A percentile compares a stretch with the other conserved stretches of the same genome.
Conservation (phyloP, 2,329 filamentous ascomycete species). For the Penicillium sp. region DNA sequence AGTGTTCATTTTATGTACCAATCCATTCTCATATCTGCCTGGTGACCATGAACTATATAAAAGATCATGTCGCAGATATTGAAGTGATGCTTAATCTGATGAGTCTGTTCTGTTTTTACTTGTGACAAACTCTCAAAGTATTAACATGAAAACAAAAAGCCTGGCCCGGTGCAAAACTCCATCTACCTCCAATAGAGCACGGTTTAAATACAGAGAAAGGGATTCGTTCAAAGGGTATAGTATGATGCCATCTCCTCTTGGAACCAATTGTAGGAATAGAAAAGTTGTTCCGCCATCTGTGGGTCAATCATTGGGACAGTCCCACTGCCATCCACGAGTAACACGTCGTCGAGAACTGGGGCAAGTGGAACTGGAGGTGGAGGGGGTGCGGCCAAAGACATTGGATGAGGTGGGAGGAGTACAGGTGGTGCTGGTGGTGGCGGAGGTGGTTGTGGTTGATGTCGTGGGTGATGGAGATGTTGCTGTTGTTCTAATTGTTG, state of each 20-base stretch:
- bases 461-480: slow-evolving; percentile 20
- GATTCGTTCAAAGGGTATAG: slow-evolving; percentile 35
- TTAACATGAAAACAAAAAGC: not conserved
- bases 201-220: slow-evolving; percentile 4
- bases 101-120: not conserved
- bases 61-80: not conserved
- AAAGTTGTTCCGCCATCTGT: slow-evolving; percentile 37
- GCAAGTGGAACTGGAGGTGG: slow-evolving; percentile 29
- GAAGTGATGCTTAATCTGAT: not conserved
- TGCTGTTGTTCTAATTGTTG: slow-evolving; percentile 25
- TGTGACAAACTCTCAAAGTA: not conserved
- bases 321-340: slow-evolving; percentile 32
- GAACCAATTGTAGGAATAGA: slow-evolving; percentile 41
- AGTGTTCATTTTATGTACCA: not conserved
- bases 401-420: slow-evolving; percentile 18
- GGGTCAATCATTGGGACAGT: slow-evolving; percentile 34
- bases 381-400: slow-evolving; percentile 20
- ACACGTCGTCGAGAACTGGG: slow-evolving; percentile 35
- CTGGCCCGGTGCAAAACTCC: not conserved
- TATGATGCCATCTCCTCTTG: slow-evolving; percentile 40
- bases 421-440: slow-evolving; percentile 9
- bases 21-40: not conserved
- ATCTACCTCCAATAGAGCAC: slow-evolving; percentile 3
- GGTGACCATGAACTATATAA: not conserved
- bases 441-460: slow-evolving; percentile 7